Percentiles rank a stretch among this genome's conserved stretches.
phyloP scores from a whole-genome alignment of 73 alveolate species.

The Tetrahymena thermophila region DNA sequence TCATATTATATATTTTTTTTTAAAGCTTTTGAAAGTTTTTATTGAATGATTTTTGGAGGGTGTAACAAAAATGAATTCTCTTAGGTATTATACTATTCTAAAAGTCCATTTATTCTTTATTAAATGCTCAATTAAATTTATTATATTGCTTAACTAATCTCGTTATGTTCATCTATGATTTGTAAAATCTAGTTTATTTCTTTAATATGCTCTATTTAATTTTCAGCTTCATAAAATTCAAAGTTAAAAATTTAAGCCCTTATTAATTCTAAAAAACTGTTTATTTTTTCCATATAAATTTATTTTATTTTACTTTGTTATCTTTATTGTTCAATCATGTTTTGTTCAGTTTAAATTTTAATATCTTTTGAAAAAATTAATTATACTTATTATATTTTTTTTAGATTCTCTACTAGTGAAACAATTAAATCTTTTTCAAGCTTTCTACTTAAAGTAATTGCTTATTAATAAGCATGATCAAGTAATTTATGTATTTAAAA shows the following conservation, averaged over 20 bases:
- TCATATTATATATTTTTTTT: too few species aligned
- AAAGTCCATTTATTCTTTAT: background rate
- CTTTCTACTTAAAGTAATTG: background rate
- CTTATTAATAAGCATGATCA: background rate
- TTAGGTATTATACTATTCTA: background rate
- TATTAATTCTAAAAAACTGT: too few species aligned
- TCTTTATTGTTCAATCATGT: background rate
- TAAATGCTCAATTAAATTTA: too few species aligned
- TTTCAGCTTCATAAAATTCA: background rate
- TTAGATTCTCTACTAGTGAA: background rate
- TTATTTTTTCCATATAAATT: too few species aligned
- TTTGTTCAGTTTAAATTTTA: too few species aligned
- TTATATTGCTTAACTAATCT: too few species aligned
- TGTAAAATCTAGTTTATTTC: too few species aligned
- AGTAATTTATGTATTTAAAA: too few species aligned
- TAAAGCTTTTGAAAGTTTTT: background rate
- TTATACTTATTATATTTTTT: background rate
- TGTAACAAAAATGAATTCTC: background rate
- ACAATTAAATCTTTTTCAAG: background rate
- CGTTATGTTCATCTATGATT: background rate
- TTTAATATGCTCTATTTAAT: background rate
- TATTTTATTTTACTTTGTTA: too few species aligned
- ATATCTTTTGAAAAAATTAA: background rate
- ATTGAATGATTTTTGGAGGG: background rate
- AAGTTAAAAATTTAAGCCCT: background rate